Evolutionary conservation across 345 rosid genomes (phyloP), one percentile per base, ranked within the genome.

Genomic region (Syzygium aromaticum): DNA sequence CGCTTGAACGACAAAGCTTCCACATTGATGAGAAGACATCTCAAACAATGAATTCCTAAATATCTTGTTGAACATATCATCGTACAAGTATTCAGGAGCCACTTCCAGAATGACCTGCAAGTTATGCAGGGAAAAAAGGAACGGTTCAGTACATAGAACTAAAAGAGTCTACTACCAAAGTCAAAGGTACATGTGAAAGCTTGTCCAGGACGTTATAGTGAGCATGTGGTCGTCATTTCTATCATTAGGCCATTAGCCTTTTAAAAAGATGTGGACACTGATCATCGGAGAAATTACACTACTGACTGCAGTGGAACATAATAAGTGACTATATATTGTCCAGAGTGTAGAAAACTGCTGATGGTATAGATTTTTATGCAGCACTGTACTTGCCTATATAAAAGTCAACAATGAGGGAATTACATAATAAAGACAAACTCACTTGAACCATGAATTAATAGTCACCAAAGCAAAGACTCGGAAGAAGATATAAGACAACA

Each of bases 1-100:
- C 8, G 97, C 94, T 92, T 98, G 99, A 87, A 95, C 88, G 51
- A 95, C 99, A 88, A 98, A 98, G 93, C 96, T 98, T 67, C 98
- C 98, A 91, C 96, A 95, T n/a, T 89, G 94, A 89, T 98, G 92
- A 78, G 98, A 93, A 87, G 99, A 91, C 86, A 96, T 96, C 89
- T 95, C 89, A 85, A 91, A 93, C 87, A 96, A 88, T 3, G 98
- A 94, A 88, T 92, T 93, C 93, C 89, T 92, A 91, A 95, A 98
- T 88, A 98, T 87, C 88, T 95, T 95, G 63, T 84, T 82, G 87
- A 96, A 92, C 89, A 98, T 86, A 89, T 94, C 96, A 57, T 91
- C 84, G 89, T 94, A 96, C 95, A 98, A 89, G 88, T 91, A 91
- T 89, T 94, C 95, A 73, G 99, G 96, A 85, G 97, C 93, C 87